Evolutionary conservation across 2,329 filamentous ascomycete genomes (phyloP), one percentile per base, ranked within the genome.

Genomic region (Diatrype stigma): DNA sequence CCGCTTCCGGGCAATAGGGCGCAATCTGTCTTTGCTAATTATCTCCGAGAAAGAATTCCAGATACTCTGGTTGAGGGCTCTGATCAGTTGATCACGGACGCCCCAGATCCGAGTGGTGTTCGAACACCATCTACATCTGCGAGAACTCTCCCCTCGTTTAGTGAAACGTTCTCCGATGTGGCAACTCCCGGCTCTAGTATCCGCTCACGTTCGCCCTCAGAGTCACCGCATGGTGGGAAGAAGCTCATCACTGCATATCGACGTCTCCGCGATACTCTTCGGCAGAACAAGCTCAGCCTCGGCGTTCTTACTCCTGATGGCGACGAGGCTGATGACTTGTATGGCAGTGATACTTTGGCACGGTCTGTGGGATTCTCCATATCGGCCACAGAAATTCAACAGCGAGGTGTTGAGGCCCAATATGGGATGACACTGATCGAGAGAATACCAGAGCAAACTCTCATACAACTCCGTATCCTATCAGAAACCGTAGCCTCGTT

Each of bases 401-500:
- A 96, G 67, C 87, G 94, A 60, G 94, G 94, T 6, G 77, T 90
- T 3, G 87, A 90, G 60, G 84, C 85, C 21, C 82, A 87, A 56
- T 80, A 82, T 45, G 86, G 89, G 49, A 78, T 84, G 67, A 93
- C 87, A 5, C 73, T 97, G 44, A 70, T 97, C 19, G 87, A 93
- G 58, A 91, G 86, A 62, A 87, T 97, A 47, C 86, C 94, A 0
- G 87, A 93, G 51, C 85, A 96, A 66, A 80, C 83, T 1, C 74
- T 99, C 53, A 94, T 89, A 2, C 91, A 97, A 66, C 77, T 99
- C 26, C 88, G 92, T 46, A 86, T 97, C 26, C 75, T 97, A 22
- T 86, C 90, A 1, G 94, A 96, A 72, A 97, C 92, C 1, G 87
- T 89, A 1, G 82, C 87, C 28, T 92, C 92, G 0, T 97, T 94